A percentile compares a stretch with the other conserved stretches of the same genome.
Evolutionary conservation across 441 rosid species (phyloP).

Genomic region (Pelargonium australe): DNA sequence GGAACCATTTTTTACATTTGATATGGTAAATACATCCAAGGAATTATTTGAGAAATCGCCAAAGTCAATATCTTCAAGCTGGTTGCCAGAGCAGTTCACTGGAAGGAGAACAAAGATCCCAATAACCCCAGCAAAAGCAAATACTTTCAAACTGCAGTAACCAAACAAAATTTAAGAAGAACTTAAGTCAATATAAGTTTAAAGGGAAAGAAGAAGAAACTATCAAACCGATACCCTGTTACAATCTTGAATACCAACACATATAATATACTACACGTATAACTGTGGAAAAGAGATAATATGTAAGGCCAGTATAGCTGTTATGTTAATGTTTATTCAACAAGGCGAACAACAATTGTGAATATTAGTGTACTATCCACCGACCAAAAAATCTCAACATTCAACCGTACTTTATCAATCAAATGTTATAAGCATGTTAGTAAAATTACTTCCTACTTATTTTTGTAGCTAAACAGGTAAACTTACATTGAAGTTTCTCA

Average conservation of each 20-base stretch:
- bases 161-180: conserved; percentile 22
- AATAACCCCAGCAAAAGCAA: conserved; percentile 75
- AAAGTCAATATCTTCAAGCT: conserved; percentile 56
- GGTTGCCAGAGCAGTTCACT: conserved; percentile 68
- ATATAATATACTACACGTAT: not conserved
- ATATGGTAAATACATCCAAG: conserved; percentile 77
- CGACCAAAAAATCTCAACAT: not conserved
- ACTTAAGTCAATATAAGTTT: conserved; percentile 11
- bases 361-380: not conserved
- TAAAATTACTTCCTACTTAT: no score
- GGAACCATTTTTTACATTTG: conserved; percentile 68
- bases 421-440: not conserved
- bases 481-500: not conserved
- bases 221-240: not conserved
- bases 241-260: not conserved
- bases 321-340: not conserved
- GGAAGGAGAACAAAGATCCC: conserved; percentile 88
- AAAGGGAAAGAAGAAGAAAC: not conserved
- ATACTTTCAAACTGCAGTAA: conserved; percentile 75
- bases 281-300: not conserved
- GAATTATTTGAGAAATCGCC: conserved; percentile 60
- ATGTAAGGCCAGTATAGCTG: not conserved
- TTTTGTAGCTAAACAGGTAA: not conserved
- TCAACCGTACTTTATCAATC: not conserved
- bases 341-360: not conserved